Evolutionary conservation across 768 basidiomycete species (phyloP), one percentile per base, ranked within the genome.

Genomic region (Tricholomella constricta): DNA sequence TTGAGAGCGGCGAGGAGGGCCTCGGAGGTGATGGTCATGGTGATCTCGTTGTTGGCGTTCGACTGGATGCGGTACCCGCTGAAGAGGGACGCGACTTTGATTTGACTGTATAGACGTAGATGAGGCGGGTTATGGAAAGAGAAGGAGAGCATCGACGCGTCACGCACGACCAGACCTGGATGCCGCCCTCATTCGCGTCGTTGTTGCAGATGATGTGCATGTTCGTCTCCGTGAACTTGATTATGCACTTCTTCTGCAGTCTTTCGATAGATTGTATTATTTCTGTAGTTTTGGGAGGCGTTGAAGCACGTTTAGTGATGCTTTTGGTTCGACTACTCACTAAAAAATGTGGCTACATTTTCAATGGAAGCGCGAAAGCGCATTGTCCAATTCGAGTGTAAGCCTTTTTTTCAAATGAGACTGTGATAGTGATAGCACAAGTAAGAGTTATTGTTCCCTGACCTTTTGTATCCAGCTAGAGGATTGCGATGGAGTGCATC

Each of bases 141-240:
- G 17, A 29, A 15, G 32, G 9, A 26, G 11, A 23, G 9, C 20
- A 26, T 51, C 46, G 40, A 9, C 15, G 32, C n/a, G n/a, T 41
- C 19, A 56, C 69, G 37, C 44, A 76, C 72, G 75, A 76, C 93
- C 93, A 94, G 46, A 94, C 90, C 66, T 94, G 92, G 4, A 92
- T 84, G 3, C 90, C 90, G 0, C 89, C 90, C 60, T 91, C 89
- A 60, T 85, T 87, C 34, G 82, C 80, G 48, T 91, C 89, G 45
- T 77, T 81, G 52, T 88, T 86, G 74, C 93, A 94, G 49, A 95
- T 93, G 53, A 94, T 83, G 55, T 86, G 85, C 76, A 94, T 85
- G 32, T 81, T 82, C 12, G 74, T 76, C 62, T 88, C 84, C 0
- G 83, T 84, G 62, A 93, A 89, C 67, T 85, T 86, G 65, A 94